Conservation (phyloP, 1,284 basidiomycete genomes). For the Takashimella koratensis region DNA sequence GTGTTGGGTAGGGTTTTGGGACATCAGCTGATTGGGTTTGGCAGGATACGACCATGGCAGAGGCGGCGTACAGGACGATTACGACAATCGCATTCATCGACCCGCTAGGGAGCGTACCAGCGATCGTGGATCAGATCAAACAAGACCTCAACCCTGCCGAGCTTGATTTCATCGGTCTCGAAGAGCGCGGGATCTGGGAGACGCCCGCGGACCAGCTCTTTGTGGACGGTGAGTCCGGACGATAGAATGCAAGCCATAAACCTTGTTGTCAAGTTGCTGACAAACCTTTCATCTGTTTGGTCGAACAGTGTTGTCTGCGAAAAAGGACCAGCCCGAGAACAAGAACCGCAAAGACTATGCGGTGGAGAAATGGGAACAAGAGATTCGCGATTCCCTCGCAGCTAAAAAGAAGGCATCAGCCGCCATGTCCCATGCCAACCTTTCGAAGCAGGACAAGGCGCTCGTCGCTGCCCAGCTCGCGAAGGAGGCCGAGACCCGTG, state of each 20-base stretch:
- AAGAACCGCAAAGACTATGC: conserved; percentile 82
- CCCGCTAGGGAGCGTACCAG: conserved; percentile 63
- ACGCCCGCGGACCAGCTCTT: conserved; percentile 75
- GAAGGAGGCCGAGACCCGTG: conserved; percentile 68
- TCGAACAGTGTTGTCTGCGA: conserved; percentile 59
- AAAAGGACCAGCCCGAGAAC: conserved; percentile 56
- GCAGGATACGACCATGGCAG: conserved; percentile 30
- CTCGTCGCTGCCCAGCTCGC: conserved; percentile 73
- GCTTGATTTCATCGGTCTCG: conserved; percentile 63
- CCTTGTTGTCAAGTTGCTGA: neutral
- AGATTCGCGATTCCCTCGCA: conserved; percentile 77
- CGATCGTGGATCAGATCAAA: conserved; percentile 63
- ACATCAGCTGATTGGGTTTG: too few relatives aligned
- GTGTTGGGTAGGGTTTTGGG: too few relatives aligned
- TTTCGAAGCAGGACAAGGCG: conserved; percentile 80
- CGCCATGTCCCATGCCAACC: conserved; percentile 48
- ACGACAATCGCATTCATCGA: conserved; percentile 75
- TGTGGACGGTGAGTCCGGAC: conserved; percentile 62
- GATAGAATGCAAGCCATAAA: neutral
- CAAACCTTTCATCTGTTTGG: neutral
- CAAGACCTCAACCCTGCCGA: conserved; percentile 60
- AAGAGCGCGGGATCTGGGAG: conserved; percentile 76
- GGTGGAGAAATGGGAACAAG: conserved; percentile 88
- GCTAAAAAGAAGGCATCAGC: conserved; percentile 62
- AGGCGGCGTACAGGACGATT: conserved; percentile 68